phyloP scores from a whole-genome alignment of 148 eudicot species.

The Rhododendron williamsianum region DNA sequence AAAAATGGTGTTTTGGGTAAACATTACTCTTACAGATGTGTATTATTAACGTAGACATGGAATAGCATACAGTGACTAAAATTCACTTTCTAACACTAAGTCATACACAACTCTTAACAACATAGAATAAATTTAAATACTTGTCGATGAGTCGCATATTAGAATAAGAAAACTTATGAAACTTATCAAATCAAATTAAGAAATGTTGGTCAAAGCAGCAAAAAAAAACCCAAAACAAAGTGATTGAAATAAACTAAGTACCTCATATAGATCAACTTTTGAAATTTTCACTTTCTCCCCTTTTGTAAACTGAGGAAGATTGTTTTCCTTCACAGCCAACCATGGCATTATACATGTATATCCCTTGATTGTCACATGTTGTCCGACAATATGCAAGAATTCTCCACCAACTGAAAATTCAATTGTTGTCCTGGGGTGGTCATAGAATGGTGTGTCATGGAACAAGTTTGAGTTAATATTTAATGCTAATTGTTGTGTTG shows the following conservation, averaged over 20 bases:
- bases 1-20: neutral
- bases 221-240: neutral
- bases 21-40: neutral
- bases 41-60: neutral
- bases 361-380: conserved; percentile 62
- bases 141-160: neutral
- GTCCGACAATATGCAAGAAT: conserved; percentile 66
- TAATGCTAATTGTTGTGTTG: neutral
- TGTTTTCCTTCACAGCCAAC: conserved; percentile 80
- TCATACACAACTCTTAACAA: neutral
- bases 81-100: neutral
- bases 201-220: neutral
- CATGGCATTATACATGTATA: conserved; percentile 85
- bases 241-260: conserved; percentile 17
- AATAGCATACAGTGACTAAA: neutral
- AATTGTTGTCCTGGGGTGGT: conserved; percentile 52
- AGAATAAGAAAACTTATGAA: neutral
- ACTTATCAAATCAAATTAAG: neutral
- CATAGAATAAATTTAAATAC: neutral
- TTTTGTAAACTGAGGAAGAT: conserved; percentile 68
- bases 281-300: conserved; percentile 67
- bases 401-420: conserved; percentile 82
- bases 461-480: neutral
- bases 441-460: neutral
- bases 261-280: conserved; percentile 82